Conservation (phyloP, 2,329 filamentous ascomycete species). For the Xylaria sp. region DNA sequence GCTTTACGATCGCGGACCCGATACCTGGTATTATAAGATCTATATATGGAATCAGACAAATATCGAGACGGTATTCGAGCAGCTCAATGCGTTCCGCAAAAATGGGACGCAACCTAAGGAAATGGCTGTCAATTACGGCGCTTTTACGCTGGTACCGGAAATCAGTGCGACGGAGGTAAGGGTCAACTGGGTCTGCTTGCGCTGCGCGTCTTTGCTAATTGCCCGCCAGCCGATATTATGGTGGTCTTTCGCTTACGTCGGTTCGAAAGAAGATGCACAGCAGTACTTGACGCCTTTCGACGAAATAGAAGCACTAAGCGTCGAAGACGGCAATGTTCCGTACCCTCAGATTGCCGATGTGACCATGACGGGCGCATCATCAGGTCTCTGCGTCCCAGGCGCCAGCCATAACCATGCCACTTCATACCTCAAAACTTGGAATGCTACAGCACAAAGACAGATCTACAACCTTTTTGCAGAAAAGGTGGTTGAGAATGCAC, state of each 20-base stretch:
- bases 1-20: neutral
- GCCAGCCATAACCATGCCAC: neutral
- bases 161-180: constrained; percentile 30
- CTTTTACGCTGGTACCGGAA: constrained; percentile 29
- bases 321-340: constrained; percentile 35
- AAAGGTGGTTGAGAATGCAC: constrained; percentile 29
- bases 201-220: neutral
- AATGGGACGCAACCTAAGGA: constrained; percentile 32
- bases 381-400: neutral
- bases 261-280: constrained; percentile 41
- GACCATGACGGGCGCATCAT: neutral
- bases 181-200: neutral
- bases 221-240: constrained; percentile 22
- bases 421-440: constrained; percentile 35
- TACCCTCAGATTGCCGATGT: constrained; percentile 36
- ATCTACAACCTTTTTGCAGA: constrained; percentile 41
- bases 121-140: constrained; percentile 38
- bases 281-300: constrained; percentile 41
- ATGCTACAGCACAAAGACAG: constrained; percentile 41
- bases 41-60: constrained; percentile 21
- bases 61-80: constrained; percentile 14
- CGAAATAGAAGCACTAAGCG: constrained; percentile 33
- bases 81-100: constrained; percentile 7
- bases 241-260: constrained; percentile 44
- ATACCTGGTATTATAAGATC: constrained; percentile 23